Base-by-base conservation (phyloP, 805 yeast species). In the Teunomyces aglyptinius region DNA sequence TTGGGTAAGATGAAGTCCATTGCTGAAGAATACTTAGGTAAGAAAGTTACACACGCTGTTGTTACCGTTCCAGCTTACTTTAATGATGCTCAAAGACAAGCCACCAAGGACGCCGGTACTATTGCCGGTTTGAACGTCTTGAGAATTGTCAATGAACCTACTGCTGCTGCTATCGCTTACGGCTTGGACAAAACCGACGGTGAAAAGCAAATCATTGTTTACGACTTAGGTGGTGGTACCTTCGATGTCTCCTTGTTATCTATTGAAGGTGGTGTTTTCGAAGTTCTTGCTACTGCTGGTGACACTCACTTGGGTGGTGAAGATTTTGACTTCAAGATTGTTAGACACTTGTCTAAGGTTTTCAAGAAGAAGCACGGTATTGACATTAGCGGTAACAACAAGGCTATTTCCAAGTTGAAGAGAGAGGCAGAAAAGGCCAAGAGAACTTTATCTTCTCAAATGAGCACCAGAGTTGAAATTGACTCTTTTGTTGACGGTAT, bases 21-120 rank as follows among this genome's bases (percentile, higher is more conserved):
- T 68, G 89, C 89, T 63, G 89, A 83, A 77, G 84, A 86, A 54
- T 81, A 80, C 76, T 78, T 83, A 60, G 89, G 87, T 63, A 75
- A 78, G 68, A 75, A 73, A 61, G 88, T 83, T 50, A 84, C 91
- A 43, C 90, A 88, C 60, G 96, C 96, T 27, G 96, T 88, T 54
- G 94, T 88, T 55, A 89, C 96, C 35, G 96, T 88, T 48, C 96
- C 96, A 56, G 96, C 96, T 47, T 88, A 88, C 74, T 88, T 88
- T 78, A 89, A 87, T 68, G 96, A 88, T 73, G 92, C 96, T 51
- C 96, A 88, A 75, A 84, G 95, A 75, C 96, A 88, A 71, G 96
- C 96, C 55, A 88, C 96, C 49, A 88, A 88, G 76, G 95, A 88
- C 68, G 96, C 96, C 38, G 96, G 96, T 77, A 80, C 85, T 51